Evolutionary conservation across 2,329 filamentous ascomycete genomes (phyloP), one percentile per base, ranked within the genome.

Genomic region (Botrytis galanthina): DNA sequence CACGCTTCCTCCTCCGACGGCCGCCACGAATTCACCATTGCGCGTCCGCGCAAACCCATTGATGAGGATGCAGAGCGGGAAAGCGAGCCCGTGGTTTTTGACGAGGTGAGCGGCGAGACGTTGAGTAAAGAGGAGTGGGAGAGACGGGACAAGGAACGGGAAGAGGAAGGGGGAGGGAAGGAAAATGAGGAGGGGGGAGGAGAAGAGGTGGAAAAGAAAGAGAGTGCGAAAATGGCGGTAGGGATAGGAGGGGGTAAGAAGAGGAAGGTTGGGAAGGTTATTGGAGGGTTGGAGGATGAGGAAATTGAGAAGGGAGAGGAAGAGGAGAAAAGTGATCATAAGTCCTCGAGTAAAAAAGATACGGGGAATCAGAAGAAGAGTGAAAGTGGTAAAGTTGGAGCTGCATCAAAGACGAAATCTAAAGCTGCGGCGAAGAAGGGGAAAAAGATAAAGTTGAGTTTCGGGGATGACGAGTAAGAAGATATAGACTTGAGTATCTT

Each of bases 81-180:
- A 77, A 93, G 95, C 81, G 91, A 86, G 68, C 93, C 93, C 0
- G 86, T 93, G 0, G 89, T 93, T 70, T 89, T 96, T 6, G 88
- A 95, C 77, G 92, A 94, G 80, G 85, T 87, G 7, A 92, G 89
- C 68, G 91, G 93, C 72, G 86, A 91, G 44, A 87, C 80, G 7
- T 73, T 78, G 69, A 81, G 83, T 46, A 81, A 81, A 63, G 80
- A 81, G 26, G 81, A 82, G 73, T 78, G 75, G 80, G 79, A 75
- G 76, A 80, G 79, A 70, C 79, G 79, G 68, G 81, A 81, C 68
- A 77, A 78, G 73, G 78, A 76, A 12, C 76, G 75, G 16, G 4
- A 42, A 42, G 77, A 29, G 76, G 77, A 32, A 76, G 73, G 71
- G 76, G 76, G 74, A 48, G 22, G 0, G 62, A 59, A 18, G 61